phyloP scores from a whole-genome alignment of 306 rosid genomes.

The Trifolium subterraneum region DNA sequence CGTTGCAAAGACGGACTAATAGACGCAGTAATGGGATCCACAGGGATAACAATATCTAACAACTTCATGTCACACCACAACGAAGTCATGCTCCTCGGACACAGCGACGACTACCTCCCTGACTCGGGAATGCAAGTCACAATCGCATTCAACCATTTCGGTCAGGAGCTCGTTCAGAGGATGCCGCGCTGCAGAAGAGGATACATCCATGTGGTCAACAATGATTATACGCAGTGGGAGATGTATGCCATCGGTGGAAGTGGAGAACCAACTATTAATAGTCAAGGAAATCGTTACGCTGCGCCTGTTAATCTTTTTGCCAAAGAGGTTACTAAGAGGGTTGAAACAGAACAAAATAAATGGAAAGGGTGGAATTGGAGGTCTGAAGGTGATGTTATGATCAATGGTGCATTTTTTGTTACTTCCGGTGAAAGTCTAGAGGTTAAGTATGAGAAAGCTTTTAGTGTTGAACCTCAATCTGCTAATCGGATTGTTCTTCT shows the following conservation, averaged over 20 bases:
- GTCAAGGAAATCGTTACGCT: constrained; percentile 85
- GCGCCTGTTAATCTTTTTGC: constrained; percentile 77
- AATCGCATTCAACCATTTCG: constrained; percentile 95
- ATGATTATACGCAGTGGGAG: constrained; percentile 89
- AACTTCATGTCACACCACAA: constrained; percentile 86
- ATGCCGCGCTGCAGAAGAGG: constrained; percentile 92
- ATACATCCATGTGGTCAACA: constrained; percentile 92
- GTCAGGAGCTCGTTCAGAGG: constrained; percentile 75
- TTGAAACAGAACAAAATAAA: constrained; percentile 58
- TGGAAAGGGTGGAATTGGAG: constrained; percentile 98
- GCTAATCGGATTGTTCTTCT: constrained; percentile 72
- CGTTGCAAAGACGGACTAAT: constrained; percentile 85
- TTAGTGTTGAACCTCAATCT: constrained; percentile 86
- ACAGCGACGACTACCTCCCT: constrained; percentile 77
- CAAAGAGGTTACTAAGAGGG: constrained; percentile 90
- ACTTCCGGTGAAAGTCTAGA: constrained; percentile 76
- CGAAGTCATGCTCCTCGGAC: constrained; percentile 90
- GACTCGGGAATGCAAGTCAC: constrained; percentile 97
- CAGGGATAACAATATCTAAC: constrained; percentile 85
- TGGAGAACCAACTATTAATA: constrained; percentile 86
- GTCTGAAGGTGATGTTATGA: constrained; percentile 84
- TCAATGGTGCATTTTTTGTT: constrained; percentile 85
- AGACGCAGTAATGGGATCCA: constrained; percentile 94
- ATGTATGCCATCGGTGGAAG: constrained; percentile 99
- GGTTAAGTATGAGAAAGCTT: constrained; percentile 92